Base-by-base conservation (phyloP, 75 land plant genomes). In the Adiantum capillusveneris region DNA sequence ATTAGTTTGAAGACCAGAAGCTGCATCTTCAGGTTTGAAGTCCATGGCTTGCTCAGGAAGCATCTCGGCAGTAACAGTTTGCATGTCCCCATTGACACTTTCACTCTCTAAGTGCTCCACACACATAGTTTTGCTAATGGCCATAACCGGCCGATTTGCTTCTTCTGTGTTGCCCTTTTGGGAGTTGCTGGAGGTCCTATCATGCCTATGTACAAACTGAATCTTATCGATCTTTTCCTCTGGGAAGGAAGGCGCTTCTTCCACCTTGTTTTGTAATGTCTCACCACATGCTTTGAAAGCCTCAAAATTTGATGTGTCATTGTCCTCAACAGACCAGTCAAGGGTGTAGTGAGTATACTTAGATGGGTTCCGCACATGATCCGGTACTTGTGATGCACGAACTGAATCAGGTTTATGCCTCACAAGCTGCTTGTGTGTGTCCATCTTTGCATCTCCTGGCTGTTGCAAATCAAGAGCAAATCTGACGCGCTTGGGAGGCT, bases 271-370 rank as follows among this genome's bases (percentile, higher is more conserved):
- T 20, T 20, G n/a, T 17, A 46, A 17, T 6, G 21, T 46, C 21
- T 17, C 49, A n/a, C 21, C 17, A 17, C 49, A 46, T n/a, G 49
- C 5, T 20, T 60, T 59, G 50, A 71, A 90, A 26, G 87, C 96
- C 29, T 66, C 64, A 44, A 48, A 50, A 57, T 90, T 90, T 18
- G 73, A 56, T 26, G 50, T 53, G 29, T 81, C 85, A 61, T 79
- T 73, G 0, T 80, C 60, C 16, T 84, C 88, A 11, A 53, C 60
- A 25, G 83, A 57, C 62, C 71, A 63, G 48, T 88, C 95, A 28
- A 92, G 56, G 9, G 89, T 85, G 65, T 92, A 92, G 53, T 70
- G 73, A 24, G 75, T 82, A 51, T 92, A 92, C 31, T 78, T 92
- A 13, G 79, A 79, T 25, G 95, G 97, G 54, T 92, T 77, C 25